phyloP scores from a whole-genome alignment of 345 rosid species.

The Mercurialis annua region DNA sequence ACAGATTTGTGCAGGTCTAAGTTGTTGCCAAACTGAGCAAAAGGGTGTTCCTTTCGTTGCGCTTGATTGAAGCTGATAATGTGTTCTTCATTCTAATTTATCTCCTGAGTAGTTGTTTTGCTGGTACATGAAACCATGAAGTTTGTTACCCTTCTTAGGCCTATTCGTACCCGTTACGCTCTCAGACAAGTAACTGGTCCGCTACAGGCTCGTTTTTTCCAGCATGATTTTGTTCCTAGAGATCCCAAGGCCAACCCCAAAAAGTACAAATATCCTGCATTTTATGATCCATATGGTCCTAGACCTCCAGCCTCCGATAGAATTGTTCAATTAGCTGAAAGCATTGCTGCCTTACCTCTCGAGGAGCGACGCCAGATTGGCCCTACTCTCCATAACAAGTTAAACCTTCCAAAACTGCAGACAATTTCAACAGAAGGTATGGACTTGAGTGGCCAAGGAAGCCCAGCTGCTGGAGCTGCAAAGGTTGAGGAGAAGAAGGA shows the following conservation, averaged over 20 bases:
- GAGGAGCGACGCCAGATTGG: conserved; percentile 42
- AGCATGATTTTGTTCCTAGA: conserved; percentile 48
- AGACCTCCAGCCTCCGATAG: conserved; percentile 51
- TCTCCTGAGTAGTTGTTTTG: background rate
- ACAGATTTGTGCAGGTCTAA: background rate
- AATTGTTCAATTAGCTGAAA: conserved; percentile 51
- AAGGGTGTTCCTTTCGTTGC: no score
- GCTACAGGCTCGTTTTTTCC: conserved; percentile 47
- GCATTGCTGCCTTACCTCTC: conserved; percentile 35
- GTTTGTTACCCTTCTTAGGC: conserved; percentile 27
- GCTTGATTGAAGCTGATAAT: background rate
- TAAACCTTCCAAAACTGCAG: conserved; percentile 33
- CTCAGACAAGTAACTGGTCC: conserved; percentile 26
- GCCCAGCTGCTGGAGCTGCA: conserved; percentile 24
- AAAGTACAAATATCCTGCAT: conserved; percentile 44
- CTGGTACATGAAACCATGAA: conserved; percentile 28
- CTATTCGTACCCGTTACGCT: conserved; percentile 10
- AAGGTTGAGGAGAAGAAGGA: conserved; percentile 39
- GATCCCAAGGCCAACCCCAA: conserved; percentile 48
- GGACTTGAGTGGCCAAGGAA: conserved; percentile 33
- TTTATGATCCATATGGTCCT: conserved; percentile 58
- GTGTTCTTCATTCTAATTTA: background rate
- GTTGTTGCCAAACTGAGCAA: background rate
- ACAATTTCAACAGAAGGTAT: conserved; percentile 31
- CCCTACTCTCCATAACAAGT: conserved; percentile 29